Conservation (phyloP, 2,329 filamentous ascomycete genomes). For the Calonectria honghensis region DNA sequence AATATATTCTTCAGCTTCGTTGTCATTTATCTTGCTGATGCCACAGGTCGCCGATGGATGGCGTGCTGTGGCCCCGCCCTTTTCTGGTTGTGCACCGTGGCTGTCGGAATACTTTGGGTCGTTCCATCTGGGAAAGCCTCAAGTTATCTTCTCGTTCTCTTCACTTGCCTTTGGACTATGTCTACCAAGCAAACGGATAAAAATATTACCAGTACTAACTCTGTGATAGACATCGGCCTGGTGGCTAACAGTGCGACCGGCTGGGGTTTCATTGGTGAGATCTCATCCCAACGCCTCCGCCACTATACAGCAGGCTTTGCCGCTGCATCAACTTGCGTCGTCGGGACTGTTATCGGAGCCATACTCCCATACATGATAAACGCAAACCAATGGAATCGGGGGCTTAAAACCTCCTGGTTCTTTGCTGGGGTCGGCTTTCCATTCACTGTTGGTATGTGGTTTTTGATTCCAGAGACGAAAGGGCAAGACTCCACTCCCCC, state of each 20-base stretch:
- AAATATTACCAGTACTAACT: background rate
- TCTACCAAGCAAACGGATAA: no score
- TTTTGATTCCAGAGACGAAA: slow-evolving; percentile 54
- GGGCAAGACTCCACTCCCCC: slow-evolving; percentile 40
- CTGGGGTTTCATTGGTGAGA: slow-evolving; percentile 58
- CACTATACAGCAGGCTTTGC: slow-evolving; percentile 57
- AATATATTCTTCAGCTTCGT: no score
- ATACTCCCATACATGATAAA: slow-evolving; percentile 59
- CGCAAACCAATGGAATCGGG: slow-evolving; percentile 55
- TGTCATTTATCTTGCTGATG: no score
- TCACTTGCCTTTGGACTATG: no score
- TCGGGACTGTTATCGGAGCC: slow-evolving; percentile 51
- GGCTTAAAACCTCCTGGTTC: slow-evolving; percentile 57
- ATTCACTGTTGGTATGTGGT: slow-evolving; percentile 52
- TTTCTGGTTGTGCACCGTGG: background rate
- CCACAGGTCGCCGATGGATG: no score
- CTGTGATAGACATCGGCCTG: slow-evolving; percentile 48
- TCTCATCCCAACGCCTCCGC: slow-evolving; percentile 60
- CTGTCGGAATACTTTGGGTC: no score
- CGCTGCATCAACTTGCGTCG: slow-evolving; percentile 52
- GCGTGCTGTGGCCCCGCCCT: no score
- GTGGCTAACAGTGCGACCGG: slow-evolving; percentile 52
- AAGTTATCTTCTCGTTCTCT: no score
- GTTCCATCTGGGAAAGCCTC: no score
- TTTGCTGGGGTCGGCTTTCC: slow-evolving; percentile 51